These are phyloP conservation scores for Mycena latifolia DNA, from an alignment of 768 basidiomycete species.

Conservation along the genomic window DNA sequence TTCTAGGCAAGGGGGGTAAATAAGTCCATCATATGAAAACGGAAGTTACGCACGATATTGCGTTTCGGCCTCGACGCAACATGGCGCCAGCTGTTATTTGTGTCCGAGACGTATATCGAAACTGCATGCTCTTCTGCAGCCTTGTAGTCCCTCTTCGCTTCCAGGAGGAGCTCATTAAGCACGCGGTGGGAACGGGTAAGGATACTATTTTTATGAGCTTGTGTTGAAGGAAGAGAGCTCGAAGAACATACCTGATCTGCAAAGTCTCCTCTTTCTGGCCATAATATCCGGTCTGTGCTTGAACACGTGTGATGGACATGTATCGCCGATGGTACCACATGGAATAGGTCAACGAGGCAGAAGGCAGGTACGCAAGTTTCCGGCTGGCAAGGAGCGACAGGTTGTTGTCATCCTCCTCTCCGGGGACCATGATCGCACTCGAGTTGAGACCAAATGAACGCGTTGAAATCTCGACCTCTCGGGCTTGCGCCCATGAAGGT, in stretches of 20 bases:
- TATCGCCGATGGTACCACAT: conserved; percentile 65
- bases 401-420: conserved; percentile 50
- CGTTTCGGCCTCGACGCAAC: conserved; percentile 74
- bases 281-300: conserved; percentile 49
- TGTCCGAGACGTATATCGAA: conserved; percentile 64
- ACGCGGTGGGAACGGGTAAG: conserved; percentile 58
- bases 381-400: conserved; percentile 41
- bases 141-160: conserved; percentile 65
- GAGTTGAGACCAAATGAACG: conserved; percentile 49
- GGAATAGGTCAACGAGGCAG: conserved; percentile 51
- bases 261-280: conserved; percentile 53
- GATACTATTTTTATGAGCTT: conserved; percentile 55
- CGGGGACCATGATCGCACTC: conserved; percentile 48
- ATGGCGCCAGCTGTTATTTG: conserved; percentile 62
- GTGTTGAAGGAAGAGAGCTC: background rate
- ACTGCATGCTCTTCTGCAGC: conserved; percentile 65
- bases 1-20: conserved; percentile 31
- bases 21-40: background rate
- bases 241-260: conserved; percentile 53
- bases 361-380: conserved; percentile 59
- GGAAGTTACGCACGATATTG: conserved; percentile 48
- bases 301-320: conserved; percentile 52
- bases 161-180: conserved; percentile 65
- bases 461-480: conserved; percentile 67
- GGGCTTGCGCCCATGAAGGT: conserved; percentile 66